These are phyloP conservation scores for Elsinoe fawcettii DNA, from an alignment of 2,329 filamentous ascomycete species.

Conservation along the genomic window DNA sequence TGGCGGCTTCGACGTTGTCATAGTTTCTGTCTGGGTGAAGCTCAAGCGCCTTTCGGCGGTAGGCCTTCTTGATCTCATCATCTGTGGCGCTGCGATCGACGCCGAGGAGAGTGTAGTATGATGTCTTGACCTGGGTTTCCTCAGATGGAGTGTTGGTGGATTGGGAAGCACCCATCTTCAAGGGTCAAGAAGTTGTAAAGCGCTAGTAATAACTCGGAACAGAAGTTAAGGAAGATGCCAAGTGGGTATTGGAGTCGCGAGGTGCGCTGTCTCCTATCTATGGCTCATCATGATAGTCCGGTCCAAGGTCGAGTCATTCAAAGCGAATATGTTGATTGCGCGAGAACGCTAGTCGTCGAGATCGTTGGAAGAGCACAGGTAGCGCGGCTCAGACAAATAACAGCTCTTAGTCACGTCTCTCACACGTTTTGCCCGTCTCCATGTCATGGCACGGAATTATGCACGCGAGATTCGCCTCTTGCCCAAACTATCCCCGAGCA, in stretches of 20 bases:
- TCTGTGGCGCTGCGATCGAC: conserved; percentile 66
- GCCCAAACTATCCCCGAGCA: neutral
- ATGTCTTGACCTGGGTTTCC: conserved; percentile 51
- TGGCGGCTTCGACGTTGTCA: conserved; percentile 75
- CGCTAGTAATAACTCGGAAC: too few relatives aligned
- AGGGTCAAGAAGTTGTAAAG: neutral
- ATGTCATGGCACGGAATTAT: neutral
- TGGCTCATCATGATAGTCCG: neutral
- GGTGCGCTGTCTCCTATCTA: neutral
- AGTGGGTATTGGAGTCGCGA: neutral
- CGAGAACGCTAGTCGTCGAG: too few relatives aligned
- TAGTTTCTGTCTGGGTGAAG: conserved; percentile 92
- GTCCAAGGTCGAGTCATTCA: neutral
- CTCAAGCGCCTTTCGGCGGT: conserved; percentile 82
- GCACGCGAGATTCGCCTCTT: neutral
- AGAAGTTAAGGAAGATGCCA: neutral
- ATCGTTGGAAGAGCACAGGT: too few relatives aligned
- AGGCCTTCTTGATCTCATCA: conserved; percentile 93
- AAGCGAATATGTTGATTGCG: neutral
- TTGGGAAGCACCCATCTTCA: conserved; percentile 40
- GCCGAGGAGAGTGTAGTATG: conserved; percentile 78
- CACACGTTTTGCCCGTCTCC: neutral
- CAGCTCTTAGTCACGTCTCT: too few relatives aligned
- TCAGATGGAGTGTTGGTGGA: conserved; percentile 29
- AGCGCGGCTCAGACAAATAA: too few relatives aligned